Evolutionary conservation across 1,139 yeast genomes (phyloP).

Genomic region (Geotrichum phurueaensis): DNA sequence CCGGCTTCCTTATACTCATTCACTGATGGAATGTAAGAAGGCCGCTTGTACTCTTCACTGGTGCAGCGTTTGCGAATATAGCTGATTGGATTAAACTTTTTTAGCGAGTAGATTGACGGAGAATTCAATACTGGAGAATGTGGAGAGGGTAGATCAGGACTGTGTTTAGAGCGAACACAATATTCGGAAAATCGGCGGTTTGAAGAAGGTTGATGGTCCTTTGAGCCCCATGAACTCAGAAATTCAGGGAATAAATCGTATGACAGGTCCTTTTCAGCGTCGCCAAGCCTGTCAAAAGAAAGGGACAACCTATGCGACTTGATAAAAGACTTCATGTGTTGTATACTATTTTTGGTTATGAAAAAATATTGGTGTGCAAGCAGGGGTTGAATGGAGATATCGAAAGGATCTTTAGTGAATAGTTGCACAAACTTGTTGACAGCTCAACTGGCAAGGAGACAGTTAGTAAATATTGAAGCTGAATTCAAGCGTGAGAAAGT

Average conservation of each 20-base stretch:
- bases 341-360: not conserved
- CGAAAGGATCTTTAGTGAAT: not conserved
- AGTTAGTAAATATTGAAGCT: too few species aligned
- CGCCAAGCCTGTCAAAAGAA: not conserved
- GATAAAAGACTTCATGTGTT: not conserved
- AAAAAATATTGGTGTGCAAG: not conserved
- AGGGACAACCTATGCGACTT: not conserved
- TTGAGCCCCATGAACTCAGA: not conserved
- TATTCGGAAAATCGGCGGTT: constrained; percentile 1
- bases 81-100: constrained; percentile 28
- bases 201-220: not conserved
- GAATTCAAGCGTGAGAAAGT: not conserved
- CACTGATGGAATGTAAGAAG: constrained; percentile 12
- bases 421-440: not conserved
- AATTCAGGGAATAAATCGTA: not conserved
- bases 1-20: constrained; percentile 30
- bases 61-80: constrained; percentile 19
- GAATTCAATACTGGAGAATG: not conserved
- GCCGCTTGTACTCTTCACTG: constrained; percentile 3
- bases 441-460: not conserved
- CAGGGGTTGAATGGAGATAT: not conserved
- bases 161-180: not conserved
- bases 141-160: not conserved
- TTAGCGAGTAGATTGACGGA: constrained; percentile 21
- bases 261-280: not conserved